Conservation (phyloP, 2,329 filamentous ascomycete species). For the Mariannaea elegans region DNA sequence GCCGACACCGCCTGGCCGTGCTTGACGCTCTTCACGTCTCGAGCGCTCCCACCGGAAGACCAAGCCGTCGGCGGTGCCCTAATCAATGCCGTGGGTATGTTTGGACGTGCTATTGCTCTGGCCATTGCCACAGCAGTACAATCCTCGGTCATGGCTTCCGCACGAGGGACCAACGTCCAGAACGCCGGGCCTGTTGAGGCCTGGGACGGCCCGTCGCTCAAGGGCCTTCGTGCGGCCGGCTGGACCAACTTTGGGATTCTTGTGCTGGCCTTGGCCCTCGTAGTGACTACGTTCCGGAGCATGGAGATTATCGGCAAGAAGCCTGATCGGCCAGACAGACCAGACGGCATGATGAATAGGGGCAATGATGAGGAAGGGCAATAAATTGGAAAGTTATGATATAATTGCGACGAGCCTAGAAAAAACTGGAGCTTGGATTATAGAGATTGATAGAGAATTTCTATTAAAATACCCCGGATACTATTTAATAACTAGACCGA, state of each 20-base stretch:
- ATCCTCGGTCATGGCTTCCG: slow-evolving; percentile 65
- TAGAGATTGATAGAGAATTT: no score
- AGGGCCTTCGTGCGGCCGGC: slow-evolving; percentile 58
- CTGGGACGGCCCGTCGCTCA: slow-evolving; percentile 58
- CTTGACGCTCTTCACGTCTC: slow-evolving; percentile 72
- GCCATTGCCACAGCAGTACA: slow-evolving; percentile 73
- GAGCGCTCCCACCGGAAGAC: slow-evolving; percentile 68
- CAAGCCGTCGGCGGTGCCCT: slow-evolving; percentile 74
- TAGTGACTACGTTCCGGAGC: slow-evolving; percentile 58
- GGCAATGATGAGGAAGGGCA: slow-evolving; percentile 29
- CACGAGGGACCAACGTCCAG: slow-evolving; percentile 54
- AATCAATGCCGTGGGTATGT: slow-evolving; percentile 72
- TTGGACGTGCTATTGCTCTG: slow-evolving; percentile 72
- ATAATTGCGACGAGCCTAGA: no score
- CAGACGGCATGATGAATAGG: slow-evolving; percentile 37
- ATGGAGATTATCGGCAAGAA: slow-evolving; percentile 62
- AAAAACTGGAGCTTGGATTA: neutral
- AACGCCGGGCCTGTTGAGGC: slow-evolving; percentile 51
- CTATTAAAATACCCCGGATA: no score
- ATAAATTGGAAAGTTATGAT: neutral
- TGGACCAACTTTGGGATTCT: slow-evolving; percentile 64
- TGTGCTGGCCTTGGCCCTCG: slow-evolving; percentile 52
- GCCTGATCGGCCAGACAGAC: slow-evolving; percentile 23
- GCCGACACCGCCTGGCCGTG: slow-evolving; percentile 74
- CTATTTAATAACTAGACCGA: no score